Evolutionary conservation across 768 basidiomycete genomes (phyloP).

Genomic region (Glaciozyma martinii): DNA sequence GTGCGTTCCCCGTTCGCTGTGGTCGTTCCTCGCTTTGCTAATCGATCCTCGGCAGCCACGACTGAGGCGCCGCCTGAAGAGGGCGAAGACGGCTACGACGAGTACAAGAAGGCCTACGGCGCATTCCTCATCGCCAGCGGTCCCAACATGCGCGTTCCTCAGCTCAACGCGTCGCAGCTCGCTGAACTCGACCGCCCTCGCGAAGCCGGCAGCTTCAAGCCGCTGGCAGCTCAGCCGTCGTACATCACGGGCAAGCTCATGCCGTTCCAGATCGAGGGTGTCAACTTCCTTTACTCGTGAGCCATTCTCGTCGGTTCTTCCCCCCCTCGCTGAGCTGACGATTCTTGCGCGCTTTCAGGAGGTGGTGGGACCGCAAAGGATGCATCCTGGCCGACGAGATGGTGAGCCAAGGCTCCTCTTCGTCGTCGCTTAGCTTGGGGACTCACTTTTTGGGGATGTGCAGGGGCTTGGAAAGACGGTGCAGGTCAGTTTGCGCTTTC

Average conservation of each 20-base stretch:
- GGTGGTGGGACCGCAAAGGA: conserved; percentile 77
- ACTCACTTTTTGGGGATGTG: not conserved
- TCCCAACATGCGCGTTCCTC: conserved; percentile 50
- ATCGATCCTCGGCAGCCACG: conserved; percentile 7
- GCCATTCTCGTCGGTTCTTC: not conserved
- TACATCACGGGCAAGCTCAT: conserved; percentile 51
- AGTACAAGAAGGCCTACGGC: conserved; percentile 60
- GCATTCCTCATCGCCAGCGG: conserved; percentile 56
- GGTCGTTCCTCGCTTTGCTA: not conserved
- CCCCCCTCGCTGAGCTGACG: conserved; percentile 57
- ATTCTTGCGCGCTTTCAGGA: conserved; percentile 56
- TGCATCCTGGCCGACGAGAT: conserved; percentile 96
- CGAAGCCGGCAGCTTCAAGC: conserved; percentile 41
- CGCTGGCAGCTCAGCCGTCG: conserved; percentile 50
- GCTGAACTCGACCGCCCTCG: conserved; percentile 33
- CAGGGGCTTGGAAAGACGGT: conserved; percentile 72
- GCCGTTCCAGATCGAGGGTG: conserved; percentile 39
- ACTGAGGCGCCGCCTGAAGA: conserved; percentile 30
- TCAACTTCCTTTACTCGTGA: conserved; percentile 39
- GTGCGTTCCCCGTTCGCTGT: not conserved
- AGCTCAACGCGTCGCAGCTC: conserved; percentile 38
- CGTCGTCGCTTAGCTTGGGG: not conserved
- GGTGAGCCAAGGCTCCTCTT: conserved; percentile 38
- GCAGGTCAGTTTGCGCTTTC: conserved; percentile 42
- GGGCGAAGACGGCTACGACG: conserved; percentile 50